Evolutionary conservation across 2,329 filamentous ascomycete species (phyloP).

Genomic region (Curvularia spicifera): DNA sequence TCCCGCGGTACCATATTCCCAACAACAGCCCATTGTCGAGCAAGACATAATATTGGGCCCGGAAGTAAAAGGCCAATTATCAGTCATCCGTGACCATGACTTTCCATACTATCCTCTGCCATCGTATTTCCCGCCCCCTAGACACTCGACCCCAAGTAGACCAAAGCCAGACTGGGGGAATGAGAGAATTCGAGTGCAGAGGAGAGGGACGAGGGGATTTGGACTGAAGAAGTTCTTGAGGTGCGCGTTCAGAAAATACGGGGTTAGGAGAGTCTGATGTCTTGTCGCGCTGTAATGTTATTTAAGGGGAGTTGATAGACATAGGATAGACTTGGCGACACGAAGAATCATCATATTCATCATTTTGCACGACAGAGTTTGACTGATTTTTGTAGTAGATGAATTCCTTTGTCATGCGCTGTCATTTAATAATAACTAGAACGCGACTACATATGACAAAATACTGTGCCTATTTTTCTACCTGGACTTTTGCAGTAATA

Average conservation of each 20-base stretch:
- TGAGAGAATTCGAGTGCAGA: neutral
- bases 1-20: neutral
- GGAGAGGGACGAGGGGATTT: neutral
- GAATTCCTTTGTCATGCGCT: no score
- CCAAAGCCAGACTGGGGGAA: neutral
- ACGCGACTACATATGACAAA: no score
- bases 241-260: neutral
- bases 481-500: no score
- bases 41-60: neutral
- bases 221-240: neutral
- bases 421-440: no score
- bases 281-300: no score
- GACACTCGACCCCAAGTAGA: no score
- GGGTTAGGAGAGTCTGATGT: neutral
- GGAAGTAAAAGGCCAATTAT: conserved; percentile 3
- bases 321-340: no score
- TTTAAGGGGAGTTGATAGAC: no score
- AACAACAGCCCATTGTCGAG: neutral
- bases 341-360: no score
- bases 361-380: no score
- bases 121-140: neutral
- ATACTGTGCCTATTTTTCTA: no score
- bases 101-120: conserved; percentile 16
- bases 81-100: neutral
- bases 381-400: no score